These are phyloP conservation scores for Amorphotheca resinae DNA, from an alignment of 495 filamentous ascomycete genomes.

Conservation along the genomic window DNA sequence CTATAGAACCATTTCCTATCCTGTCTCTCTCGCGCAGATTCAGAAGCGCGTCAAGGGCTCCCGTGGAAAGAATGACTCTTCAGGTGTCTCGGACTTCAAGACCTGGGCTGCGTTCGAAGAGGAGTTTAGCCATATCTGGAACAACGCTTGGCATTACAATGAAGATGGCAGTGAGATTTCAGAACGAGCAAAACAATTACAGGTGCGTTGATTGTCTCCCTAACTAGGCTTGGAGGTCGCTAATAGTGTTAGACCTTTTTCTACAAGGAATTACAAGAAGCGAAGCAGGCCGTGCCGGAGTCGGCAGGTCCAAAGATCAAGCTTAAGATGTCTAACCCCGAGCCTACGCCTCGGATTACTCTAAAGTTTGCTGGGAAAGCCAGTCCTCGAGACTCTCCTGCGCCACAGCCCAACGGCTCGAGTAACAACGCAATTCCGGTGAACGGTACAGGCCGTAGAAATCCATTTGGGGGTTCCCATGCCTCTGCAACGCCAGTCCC, in stretches of 20 bases:
- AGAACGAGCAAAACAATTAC: conserved; percentile 55
- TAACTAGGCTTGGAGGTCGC: conserved; percentile 7
- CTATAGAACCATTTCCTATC: conserved; percentile 61
- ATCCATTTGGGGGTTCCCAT: conserved; percentile 14
- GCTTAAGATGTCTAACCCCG: conserved; percentile 54
- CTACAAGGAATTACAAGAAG: conserved; percentile 48
- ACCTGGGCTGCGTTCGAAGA: conserved; percentile 71
- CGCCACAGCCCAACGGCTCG: conserved; percentile 31
- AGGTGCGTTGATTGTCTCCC: conserved; percentile 39
- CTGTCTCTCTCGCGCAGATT: conserved; percentile 56
- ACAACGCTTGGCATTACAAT: conserved; percentile 78
- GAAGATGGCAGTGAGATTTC: conserved; percentile 76
- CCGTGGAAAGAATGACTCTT: conserved; percentile 42
- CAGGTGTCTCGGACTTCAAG: conserved; percentile 55
- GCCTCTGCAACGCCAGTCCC: conserved; percentile 19
- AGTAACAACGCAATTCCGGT: not conserved
- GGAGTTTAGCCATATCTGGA: conserved; percentile 66
- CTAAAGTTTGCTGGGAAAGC: conserved; percentile 39
- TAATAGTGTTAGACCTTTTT: conserved; percentile 45
- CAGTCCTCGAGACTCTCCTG: conserved; percentile 40
- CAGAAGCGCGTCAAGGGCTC: conserved; percentile 60
- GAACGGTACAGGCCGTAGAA: conserved; percentile 14
- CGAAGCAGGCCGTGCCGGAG: conserved; percentile 50
- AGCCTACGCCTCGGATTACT: conserved; percentile 33
- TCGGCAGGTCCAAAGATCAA: conserved; percentile 64